These are phyloP conservation scores for Mallotus japonicus DNA, from an alignment of 441 rosid species.

Conservation along the genomic window DNA sequence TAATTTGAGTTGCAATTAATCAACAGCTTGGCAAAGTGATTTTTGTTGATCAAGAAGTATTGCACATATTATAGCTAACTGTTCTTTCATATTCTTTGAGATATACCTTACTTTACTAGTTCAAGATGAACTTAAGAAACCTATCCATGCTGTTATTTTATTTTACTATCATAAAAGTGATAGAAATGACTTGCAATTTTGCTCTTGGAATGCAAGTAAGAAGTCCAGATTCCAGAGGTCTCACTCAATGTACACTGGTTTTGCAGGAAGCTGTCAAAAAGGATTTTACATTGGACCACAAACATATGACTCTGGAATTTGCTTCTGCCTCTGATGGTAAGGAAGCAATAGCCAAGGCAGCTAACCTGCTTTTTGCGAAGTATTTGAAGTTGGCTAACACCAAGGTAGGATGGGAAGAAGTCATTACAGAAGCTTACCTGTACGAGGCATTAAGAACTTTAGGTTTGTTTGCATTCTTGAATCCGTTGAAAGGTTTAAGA, in stretches of 20 bases:
- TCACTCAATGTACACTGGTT: constrained; percentile 10
- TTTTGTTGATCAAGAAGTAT: neutral
- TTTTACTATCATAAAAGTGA: neutral
- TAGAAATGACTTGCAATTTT: neutral
- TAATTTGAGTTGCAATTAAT: neutral
- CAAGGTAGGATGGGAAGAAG: constrained; percentile 38
- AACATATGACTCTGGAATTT: constrained; percentile 55
- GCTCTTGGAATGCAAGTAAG: neutral
- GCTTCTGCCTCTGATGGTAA: constrained; percentile 72
- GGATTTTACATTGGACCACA: constrained; percentile 25
- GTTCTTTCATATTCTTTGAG: neutral
- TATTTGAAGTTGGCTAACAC: constrained; percentile 37
- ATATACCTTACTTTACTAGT: neutral
- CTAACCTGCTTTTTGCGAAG: constrained; percentile 59
- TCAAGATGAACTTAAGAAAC: neutral
- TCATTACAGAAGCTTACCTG: constrained; percentile 67
- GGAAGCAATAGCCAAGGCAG: constrained; percentile 81
- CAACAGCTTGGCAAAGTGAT: neutral
- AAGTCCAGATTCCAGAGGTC: constrained; percentile 1
- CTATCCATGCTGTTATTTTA: neutral
- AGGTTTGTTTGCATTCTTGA: constrained; percentile 48
- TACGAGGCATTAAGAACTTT: constrained; percentile 57
- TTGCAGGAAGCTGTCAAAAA: constrained; percentile 46
- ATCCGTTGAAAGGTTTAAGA: constrained; percentile 17
- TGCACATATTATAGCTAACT: neutral